phyloP scores from a whole-genome alignment of 2,329 filamentous ascomycete species.

The Diplodia scrobiculata region DNA sequence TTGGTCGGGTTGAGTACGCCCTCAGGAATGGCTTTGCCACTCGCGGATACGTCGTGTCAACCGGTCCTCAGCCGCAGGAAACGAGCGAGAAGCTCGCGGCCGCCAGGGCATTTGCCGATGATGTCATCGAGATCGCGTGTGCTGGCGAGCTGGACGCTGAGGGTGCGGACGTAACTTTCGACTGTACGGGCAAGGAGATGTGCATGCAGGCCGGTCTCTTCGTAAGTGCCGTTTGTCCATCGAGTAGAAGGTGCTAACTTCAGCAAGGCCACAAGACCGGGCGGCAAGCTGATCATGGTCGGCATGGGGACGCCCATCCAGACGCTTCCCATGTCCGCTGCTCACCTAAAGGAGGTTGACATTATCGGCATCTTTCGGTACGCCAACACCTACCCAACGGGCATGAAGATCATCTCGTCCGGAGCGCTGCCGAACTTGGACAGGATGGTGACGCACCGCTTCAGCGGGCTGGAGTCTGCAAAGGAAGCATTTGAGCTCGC shows the following conservation, averaged over 20 bases:
- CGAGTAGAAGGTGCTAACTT: background rate
- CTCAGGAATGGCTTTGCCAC: conserved; percentile 45
- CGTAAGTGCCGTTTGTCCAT: conserved; percentile 37
- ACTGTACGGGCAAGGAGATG: conserved; percentile 49
- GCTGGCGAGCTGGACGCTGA: conserved; percentile 44
- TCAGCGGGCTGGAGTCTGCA: conserved; percentile 51
- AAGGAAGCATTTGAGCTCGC: conserved; percentile 57
- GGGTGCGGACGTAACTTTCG: conserved; percentile 47
- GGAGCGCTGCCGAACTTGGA: conserved; percentile 55
- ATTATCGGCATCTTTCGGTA: conserved; percentile 62
- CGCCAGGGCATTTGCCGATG: conserved; percentile 43
- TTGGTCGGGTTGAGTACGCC: conserved; percentile 46
- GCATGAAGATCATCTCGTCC: conserved; percentile 56
- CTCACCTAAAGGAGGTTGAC: conserved; percentile 60
- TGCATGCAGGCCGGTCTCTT: conserved; percentile 49
- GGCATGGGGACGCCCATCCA: conserved; percentile 61
- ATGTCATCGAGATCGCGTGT: conserved; percentile 44
- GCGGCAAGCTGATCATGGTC: conserved; percentile 58
- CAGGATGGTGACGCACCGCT: conserved; percentile 57
- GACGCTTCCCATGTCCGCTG: conserved; percentile 57
- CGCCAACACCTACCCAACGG: conserved; percentile 58
- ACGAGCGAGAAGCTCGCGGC: conserved; percentile 37
- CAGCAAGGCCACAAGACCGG: conserved; percentile 48
- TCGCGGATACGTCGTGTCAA: conserved; percentile 38
- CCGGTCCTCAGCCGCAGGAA: conserved; percentile 14